Base-by-base conservation (phyloP, 2,329 filamentous ascomycete species). In the Huntiella savannae region DNA sequence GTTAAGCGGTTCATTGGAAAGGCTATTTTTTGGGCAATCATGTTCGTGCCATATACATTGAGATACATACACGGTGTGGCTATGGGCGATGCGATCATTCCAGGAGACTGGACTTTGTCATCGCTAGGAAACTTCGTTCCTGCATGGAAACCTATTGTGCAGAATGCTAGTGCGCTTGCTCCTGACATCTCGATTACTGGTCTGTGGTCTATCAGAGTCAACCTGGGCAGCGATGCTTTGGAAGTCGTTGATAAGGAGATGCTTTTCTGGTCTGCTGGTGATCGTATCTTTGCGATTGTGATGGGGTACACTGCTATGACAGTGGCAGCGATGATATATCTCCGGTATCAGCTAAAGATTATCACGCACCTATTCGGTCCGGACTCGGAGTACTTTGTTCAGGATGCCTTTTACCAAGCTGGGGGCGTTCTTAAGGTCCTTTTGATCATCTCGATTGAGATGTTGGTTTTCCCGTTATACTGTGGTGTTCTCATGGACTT, bases 341-440 rank as follows among this genome's bases (percentile, higher is more conserved):
- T 96, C 28, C 78, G 76, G 48, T 70, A 80, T 49, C 39, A 37
- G 16, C 77, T 79, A 2, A 63, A 64, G 1, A 63, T 67, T 3
- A 66, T 66, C 47, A 8, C 40, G 5, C 22, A 17, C n/a, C 13
- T 43, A 4, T 61, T 70, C 1, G 66, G 71, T 43, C 71, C 74
- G 49, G 72, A 75, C 32, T 74, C 71, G 69, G 87, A 96, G 59
- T 81, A 79, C 17, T 72, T 78, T 5, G 61, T 95, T 37, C 79
- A 88, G 17, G 88, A 96, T 52, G 71, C 79, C 1, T 69, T 98
- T 16, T 79, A 86, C 52, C 92, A 98, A 67, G 91, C 91, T 41
- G 92, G 91, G 37, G 91, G 92, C 11, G 88, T 98, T 7, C 77
- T 95, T 69, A 98, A 98, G 61, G 91, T 98, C 16, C 93, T 98